Conservation (phyloP, 2,329 filamentous ascomycete genomes). For the Cucurbitaria berberidis region DNA sequence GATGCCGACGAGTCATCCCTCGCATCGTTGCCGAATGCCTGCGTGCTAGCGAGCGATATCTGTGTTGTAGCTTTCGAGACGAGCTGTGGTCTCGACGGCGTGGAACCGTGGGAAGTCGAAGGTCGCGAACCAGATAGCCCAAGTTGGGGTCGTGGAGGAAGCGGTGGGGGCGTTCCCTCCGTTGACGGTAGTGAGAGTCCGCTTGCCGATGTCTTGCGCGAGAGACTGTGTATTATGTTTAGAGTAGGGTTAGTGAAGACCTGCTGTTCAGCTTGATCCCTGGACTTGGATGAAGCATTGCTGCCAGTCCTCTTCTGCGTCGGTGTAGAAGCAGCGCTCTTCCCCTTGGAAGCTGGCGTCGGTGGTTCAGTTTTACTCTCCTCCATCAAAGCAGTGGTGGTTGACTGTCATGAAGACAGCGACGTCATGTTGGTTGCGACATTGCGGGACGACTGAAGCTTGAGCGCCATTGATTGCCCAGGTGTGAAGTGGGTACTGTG, state of each 20-base stretch:
- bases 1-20: slow-evolving; percentile 36
- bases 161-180: slow-evolving; percentile 60
- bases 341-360: slow-evolving; percentile 18
- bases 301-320: slow-evolving; percentile 47
- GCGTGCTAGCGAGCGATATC: slow-evolving; percentile 77
- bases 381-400: slow-evolving; percentile 30
- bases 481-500: slow-evolving; percentile 15
- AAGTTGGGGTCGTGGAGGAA: slow-evolving; percentile 59
- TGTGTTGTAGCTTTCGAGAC: slow-evolving; percentile 80
- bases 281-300: slow-evolving; percentile 24
- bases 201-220: slow-evolving; percentile 34
- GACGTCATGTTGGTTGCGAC: neutral
- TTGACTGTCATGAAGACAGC: slow-evolving; percentile 28
- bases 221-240: slow-evolving; percentile 37
- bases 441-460: neutral
- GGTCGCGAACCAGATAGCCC: slow-evolving; percentile 43
- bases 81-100: slow-evolving; percentile 51
- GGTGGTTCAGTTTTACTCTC: slow-evolving; percentile 35
- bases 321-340: slow-evolving; percentile 41
- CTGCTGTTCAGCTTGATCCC: slow-evolving; percentile 31
- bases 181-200: slow-evolving; percentile 34
- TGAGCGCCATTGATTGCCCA: neutral
- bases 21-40: slow-evolving; percentile 68
- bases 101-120: slow-evolving; percentile 51
- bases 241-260: slow-evolving; percentile 45